A percentile compares a stretch with the other conserved stretches of the same genome.
Conservation (phyloP, 192 early-diverging fungal species). For the Dissophora ornata region DNA sequence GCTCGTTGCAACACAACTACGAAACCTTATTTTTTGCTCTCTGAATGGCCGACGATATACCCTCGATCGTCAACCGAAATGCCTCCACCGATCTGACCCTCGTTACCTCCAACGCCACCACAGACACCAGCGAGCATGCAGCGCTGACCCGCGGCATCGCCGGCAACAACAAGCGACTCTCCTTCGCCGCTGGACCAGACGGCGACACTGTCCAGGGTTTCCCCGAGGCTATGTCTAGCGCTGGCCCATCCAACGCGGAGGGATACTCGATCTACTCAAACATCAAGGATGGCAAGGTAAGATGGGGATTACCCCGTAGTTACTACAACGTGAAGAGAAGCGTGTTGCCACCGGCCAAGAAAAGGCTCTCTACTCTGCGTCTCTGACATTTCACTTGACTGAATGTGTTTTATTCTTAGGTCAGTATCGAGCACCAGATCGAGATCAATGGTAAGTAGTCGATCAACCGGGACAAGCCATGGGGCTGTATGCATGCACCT, state of each 20-base stretch:
- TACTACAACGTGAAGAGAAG: no score
- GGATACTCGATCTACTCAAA: constrained; percentile 55
- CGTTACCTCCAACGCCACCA: not conserved
- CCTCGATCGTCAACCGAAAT: constrained; percentile 9
- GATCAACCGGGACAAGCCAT: not conserved
- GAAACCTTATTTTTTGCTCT: no score
- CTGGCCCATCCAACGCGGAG: constrained; percentile 13
- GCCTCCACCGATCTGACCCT: not conserved
- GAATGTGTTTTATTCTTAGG: constrained; percentile 11
- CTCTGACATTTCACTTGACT: no score
- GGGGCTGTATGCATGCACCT: not conserved
- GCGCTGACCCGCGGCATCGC: no score
- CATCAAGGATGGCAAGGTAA: constrained; percentile 49
- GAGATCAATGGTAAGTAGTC: constrained; percentile 45
- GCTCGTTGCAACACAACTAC: no score
- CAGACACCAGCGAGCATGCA: no score
- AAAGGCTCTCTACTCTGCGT: no score
- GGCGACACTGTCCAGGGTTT: not conserved
- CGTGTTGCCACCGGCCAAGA: not conserved
- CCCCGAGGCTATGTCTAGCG: not conserved
- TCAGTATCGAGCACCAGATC: constrained; percentile 54
- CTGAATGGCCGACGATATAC: constrained; percentile 23
- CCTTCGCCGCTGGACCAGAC: constrained; percentile 1
- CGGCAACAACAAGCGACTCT: constrained; percentile 4
- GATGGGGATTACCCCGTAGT: no score